Evolutionary conservation across 2,329 filamentous ascomycete species (phyloP), one percentile per base, ranked within the genome.

Genomic region (Botrytis tulipae): DNA sequence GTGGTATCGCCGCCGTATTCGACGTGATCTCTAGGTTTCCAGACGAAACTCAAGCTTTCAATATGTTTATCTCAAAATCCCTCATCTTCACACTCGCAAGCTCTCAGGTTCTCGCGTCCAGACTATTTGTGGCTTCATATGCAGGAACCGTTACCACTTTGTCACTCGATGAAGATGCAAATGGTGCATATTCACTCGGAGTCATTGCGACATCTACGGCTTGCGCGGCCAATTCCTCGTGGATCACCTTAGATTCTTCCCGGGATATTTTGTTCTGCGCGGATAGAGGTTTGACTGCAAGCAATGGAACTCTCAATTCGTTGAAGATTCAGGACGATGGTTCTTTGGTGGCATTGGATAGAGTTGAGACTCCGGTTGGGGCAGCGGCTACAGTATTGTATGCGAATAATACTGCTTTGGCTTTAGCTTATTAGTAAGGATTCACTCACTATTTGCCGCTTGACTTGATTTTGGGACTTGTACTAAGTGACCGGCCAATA

Each of bases 61-160:
- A 42, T 16, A 69, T 69, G 66, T 57, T 69, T 18, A 32, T 42
- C 48, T 69, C 66, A n/a, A 29, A 48, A 32, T 44, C 51, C 7
- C 48, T 69, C 18, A 40, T 69, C 20, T 48, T 69, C n/a, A n/a
- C 48, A 3, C 22, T 69, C 35, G 66, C 66, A 3, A 42, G 66
- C 16, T 57, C 51, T 10, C 37, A 42, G 25, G 48, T 18, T 14
- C 66, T 69, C 29, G 66, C 66, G 3, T 42, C 35, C 18, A 57
- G 66, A 42, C 66, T 69, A 37, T 69, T 69, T 20, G 66, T 57
- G 5, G 66, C 66, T 8, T 69, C 66, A 12, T 69, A 69, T 42
- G 12, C 66, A 18, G 66, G 66, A 4, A 57, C 37, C 4, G 25
- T 69, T 16, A 57, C 35, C 25, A 69, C 66, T 14, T 37, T 69